Evolutionary conservation across 257 asterid genomes (phyloP).

Genomic region (Scutellaria galericulata): DNA sequence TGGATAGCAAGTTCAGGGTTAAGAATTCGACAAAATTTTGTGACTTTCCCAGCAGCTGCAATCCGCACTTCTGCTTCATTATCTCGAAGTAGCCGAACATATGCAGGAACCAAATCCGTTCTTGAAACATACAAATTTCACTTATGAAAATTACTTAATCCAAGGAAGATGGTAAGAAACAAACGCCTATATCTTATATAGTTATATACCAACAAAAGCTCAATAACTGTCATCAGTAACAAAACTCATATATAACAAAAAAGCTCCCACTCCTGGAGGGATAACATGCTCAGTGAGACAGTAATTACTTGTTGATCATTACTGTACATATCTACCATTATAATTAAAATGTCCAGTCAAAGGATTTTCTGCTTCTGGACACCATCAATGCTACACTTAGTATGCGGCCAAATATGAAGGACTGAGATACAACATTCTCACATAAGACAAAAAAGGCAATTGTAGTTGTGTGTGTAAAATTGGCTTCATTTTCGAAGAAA

Average conservation of each 20-base stretch:
- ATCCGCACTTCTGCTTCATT: slow-evolving; percentile 94
- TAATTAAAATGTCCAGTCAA: neutral
- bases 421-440: neutral
- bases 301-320: neutral
- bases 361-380: slow-evolving; percentile 2
- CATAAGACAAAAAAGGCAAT: no score
- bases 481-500: no score
- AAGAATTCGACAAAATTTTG: slow-evolving; percentile 78
- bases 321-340: neutral
- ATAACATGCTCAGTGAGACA: neutral
- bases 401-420: no score
- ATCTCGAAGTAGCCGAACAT: slow-evolving; percentile 86
- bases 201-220: slow-evolving; percentile 15
- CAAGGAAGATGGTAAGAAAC: neutral
- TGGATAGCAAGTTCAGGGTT: slow-evolving; percentile 85
- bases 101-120: slow-evolving; percentile 93
- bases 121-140: slow-evolving; percentile 46
- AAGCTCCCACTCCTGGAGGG: neutral
- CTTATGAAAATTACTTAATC: slow-evolving; percentile 18
- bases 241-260: neutral
- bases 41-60: slow-evolving; percentile 92
- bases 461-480: no score
- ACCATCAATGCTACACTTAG: neutral
- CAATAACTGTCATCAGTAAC: slow-evolving; percentile 10
- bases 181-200: neutral